Conservation (phyloP, 2,329 filamentous ascomycete genomes). For the Cladophialophora yegresii region DNA sequence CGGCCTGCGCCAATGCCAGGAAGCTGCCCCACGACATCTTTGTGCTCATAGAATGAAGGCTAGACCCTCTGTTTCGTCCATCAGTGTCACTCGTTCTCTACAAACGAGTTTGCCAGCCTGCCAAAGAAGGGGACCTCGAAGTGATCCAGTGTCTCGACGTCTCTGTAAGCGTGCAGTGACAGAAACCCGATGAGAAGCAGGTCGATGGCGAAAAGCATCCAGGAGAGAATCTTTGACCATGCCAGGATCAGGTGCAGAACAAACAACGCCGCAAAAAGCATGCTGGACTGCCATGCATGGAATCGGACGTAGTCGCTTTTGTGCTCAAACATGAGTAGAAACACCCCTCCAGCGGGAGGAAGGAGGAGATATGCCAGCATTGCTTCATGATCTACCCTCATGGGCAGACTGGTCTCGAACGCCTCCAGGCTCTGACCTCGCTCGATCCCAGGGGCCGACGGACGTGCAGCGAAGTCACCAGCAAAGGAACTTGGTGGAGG, state of each 20-base stretch:
- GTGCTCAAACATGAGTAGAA: constrained; percentile 82
- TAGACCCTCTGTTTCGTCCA: neutral
- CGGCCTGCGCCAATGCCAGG: neutral
- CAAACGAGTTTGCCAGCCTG: constrained; percentile 77
- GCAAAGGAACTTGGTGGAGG: constrained; percentile 46
- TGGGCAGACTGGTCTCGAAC: constrained; percentile 85
- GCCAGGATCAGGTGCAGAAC: constrained; percentile 79
- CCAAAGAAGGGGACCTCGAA: constrained; percentile 90
- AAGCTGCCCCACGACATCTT: neutral
- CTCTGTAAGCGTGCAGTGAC: constrained; percentile 76
- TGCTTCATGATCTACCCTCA: constrained; percentile 87
- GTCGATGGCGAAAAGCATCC: constrained; percentile 77
- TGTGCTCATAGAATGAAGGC: neutral
- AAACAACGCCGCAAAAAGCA: constrained; percentile 73
- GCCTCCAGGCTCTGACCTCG: constrained; percentile 67
- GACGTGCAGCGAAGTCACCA: constrained; percentile 34
- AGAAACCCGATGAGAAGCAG: constrained; percentile 74
- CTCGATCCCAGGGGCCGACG: constrained; percentile 46
- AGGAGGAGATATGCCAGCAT: constrained; percentile 82
- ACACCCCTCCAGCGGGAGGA: constrained; percentile 80
- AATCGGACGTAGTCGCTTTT: constrained; percentile 98
- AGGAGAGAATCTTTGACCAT: constrained; percentile 81
- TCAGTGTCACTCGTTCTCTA: constrained; percentile 73
- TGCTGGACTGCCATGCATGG: constrained; percentile 91
- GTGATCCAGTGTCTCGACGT: constrained; percentile 69